Percentiles rank a stretch among this genome's conserved stretches.
Conservation (phyloP, 2,329 filamentous ascomycete genomes). For the Aspergillus viridinutans region DNA sequence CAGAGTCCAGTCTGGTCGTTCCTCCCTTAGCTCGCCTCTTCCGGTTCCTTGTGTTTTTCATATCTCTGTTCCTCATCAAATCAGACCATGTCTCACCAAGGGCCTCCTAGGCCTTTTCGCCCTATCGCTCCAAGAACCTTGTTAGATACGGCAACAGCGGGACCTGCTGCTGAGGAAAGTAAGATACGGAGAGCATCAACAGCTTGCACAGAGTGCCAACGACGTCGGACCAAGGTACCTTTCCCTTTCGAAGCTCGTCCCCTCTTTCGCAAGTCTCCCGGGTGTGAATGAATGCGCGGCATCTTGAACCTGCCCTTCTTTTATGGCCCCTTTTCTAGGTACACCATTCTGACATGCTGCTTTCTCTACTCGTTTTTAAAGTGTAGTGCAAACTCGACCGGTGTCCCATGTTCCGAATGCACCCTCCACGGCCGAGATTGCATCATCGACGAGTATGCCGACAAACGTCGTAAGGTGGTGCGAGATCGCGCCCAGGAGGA, state of each 20-base stretch:
- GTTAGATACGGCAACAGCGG: slow-evolving; percentile 14
- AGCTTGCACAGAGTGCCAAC: slow-evolving; percentile 36
- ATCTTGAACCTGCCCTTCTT: neutral
- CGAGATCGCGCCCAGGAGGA: slow-evolving; percentile 27
- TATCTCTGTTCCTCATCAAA: neutral
- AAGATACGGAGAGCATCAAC: slow-evolving; percentile 34
- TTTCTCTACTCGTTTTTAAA: slow-evolving; percentile 14
- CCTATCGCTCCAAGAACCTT: slow-evolving; percentile 29
- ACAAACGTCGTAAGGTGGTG: slow-evolving; percentile 35
- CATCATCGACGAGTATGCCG: slow-evolving; percentile 30
- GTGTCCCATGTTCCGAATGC: slow-evolving; percentile 32
- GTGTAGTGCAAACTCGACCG: slow-evolving; percentile 26
- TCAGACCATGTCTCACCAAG: slow-evolving; percentile 26
- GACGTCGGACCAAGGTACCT: slow-evolving; percentile 35
- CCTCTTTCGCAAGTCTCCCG: neutral
- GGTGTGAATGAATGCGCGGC: neutral
- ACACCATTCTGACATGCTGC: slow-evolving; percentile 4
- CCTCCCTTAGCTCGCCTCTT: neutral
- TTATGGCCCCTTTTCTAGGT: neutral
- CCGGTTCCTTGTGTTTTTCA: neutral
- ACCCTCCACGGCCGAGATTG: slow-evolving; percentile 29
- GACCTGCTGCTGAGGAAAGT: slow-evolving; percentile 23
- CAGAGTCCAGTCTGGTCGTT: neutral
- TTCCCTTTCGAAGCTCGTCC: neutral
- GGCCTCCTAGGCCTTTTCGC: slow-evolving; percentile 21